Conservation (phyloP, 2,329 filamentous ascomycete species). For the Fusarium sterilihyphosum region DNA sequence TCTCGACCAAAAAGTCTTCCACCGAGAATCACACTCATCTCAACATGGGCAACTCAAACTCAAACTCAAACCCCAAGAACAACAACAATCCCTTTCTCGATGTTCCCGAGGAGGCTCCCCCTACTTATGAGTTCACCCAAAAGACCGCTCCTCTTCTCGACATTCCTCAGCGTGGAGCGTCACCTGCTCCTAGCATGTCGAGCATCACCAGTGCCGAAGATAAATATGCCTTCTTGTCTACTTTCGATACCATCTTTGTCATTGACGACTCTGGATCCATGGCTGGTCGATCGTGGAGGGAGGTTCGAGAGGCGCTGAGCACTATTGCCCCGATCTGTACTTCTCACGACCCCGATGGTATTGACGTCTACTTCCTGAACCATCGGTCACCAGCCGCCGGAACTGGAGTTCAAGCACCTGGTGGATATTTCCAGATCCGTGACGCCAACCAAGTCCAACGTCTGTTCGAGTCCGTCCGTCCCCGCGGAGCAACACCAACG, state of each 20-base stretch:
- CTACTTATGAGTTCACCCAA: slow-evolving; percentile 45
- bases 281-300: slow-evolving; percentile 78
- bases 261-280: slow-evolving; percentile 95
- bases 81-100: slow-evolving; percentile 8
- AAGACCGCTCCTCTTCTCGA: slow-evolving; percentile 9
- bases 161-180: slow-evolving; percentile 21
- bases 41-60: slow-evolving; percentile 12
- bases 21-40: not conserved
- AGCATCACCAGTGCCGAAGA: slow-evolving; percentile 64
- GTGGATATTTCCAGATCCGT: slow-evolving; percentile 73
- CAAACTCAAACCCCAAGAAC: not conserved
- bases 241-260: slow-evolving; percentile 89
- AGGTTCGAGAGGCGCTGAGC: slow-evolving; percentile 75
- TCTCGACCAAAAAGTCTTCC: slow-evolving; percentile 41
- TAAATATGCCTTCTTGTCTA: slow-evolving; percentile 77
- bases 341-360: slow-evolving; percentile 80
- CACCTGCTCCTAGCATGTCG: slow-evolving; percentile 30
- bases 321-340: slow-evolving; percentile 86
- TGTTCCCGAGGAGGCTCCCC: slow-evolving; percentile 45
- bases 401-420: slow-evolving; percentile 51
- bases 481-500: slow-evolving; percentile 76
- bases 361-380: slow-evolving; percentile 94
- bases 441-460: slow-evolving; percentile 65
- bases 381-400: slow-evolving; percentile 57
- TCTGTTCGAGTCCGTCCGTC: slow-evolving; percentile 76